phyloP scores from a whole-genome alignment of 1,139 yeast species.

The Hemisphaericaspora xylofermentans region DNA sequence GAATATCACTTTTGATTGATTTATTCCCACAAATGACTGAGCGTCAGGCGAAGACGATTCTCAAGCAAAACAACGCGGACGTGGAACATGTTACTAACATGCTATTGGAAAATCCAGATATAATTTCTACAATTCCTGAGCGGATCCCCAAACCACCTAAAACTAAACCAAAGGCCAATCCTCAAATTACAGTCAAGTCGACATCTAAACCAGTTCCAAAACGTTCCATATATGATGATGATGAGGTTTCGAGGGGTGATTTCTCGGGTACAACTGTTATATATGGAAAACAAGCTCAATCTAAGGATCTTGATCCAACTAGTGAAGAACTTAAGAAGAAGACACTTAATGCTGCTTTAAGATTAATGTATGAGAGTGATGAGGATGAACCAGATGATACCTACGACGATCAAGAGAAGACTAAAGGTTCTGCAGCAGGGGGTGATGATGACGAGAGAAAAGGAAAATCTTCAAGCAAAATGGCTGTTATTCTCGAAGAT shows the following conservation, averaged over 20 bases:
- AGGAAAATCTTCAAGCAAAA: constrained; percentile 1
- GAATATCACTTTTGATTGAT: constrained; percentile 47
- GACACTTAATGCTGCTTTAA: constrained; percentile 63
- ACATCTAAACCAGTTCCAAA: constrained; percentile 6
- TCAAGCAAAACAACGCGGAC: constrained; percentile 48
- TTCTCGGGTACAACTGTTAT: constrained; percentile 19
- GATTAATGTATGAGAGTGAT: constrained; percentile 66
- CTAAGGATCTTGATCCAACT: constrained; percentile 8
- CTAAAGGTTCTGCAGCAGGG: constrained; percentile 31
- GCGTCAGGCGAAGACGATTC: constrained; percentile 44
- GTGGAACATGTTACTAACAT: constrained; percentile 60
- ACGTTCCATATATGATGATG: constrained; percentile 30
- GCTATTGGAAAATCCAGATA: constrained; percentile 60
- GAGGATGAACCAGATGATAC: constrained; percentile 87
- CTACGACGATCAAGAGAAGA: constrained; percentile 67
- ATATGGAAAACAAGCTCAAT: constrained; percentile 21
- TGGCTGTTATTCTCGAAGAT: constrained; percentile 7
- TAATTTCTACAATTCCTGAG: constrained; percentile 26
- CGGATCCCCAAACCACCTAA: constrained; percentile 2
- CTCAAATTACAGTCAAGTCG: constrained; percentile 5
- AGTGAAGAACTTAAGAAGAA: constrained; percentile 43
- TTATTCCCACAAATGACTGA: constrained; percentile 57
- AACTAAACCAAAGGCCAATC: constrained; percentile 8
- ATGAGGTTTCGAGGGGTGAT: constrained; percentile 26
- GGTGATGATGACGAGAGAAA: constrained; percentile 16